phyloP scores from a whole-genome alignment of 371 early-diverging fungal species.

The Vairimorpha ceranae region DNA sequence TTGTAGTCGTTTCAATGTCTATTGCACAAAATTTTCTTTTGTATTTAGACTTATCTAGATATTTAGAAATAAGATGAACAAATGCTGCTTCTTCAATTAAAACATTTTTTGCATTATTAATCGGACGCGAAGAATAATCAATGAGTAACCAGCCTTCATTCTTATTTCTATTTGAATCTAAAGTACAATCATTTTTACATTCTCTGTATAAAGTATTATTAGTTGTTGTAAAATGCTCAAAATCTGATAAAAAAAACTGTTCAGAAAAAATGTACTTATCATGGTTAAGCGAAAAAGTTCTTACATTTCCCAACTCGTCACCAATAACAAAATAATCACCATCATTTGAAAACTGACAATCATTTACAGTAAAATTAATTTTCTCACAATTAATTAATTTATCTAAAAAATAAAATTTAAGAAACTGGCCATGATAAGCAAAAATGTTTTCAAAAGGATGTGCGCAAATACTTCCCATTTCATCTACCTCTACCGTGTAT shows the following conservation, averaged over 20 bases:
- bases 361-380: conserved; percentile 33
- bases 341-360: conserved; percentile 52
- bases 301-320: conserved; percentile 39
- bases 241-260: conserved; percentile 52
- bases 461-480: conserved; percentile 29
- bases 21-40: conserved; percentile 18
- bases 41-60: conserved; percentile 16
- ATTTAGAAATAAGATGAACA: conserved; percentile 2
- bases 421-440: conserved; percentile 9
- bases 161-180: conserved; percentile 16
- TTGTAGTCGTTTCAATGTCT: background rate
- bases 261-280: conserved; percentile 9
- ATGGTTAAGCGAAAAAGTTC: conserved; percentile 7
- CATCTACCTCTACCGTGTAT: background rate
- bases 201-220: conserved; percentile 6
- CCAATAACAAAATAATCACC: conserved; percentile 50
- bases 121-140: background rate
- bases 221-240: conserved; percentile 29
- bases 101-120: conserved; percentile 4
- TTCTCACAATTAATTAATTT: conserved; percentile 14
- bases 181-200: conserved; percentile 11
- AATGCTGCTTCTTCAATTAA: conserved; percentile 22
- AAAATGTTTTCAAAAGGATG: conserved; percentile 52
- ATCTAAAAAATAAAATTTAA: conserved; percentile 37
- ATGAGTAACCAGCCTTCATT: conserved; percentile 29